A percentile compares a stretch with the other conserved stretches of the same genome.
These are phyloP conservation scores for Tolypocladium inflatum DNA, from an alignment of 2,329 filamentous ascomycete genomes.

Conservation along the genomic window DNA sequence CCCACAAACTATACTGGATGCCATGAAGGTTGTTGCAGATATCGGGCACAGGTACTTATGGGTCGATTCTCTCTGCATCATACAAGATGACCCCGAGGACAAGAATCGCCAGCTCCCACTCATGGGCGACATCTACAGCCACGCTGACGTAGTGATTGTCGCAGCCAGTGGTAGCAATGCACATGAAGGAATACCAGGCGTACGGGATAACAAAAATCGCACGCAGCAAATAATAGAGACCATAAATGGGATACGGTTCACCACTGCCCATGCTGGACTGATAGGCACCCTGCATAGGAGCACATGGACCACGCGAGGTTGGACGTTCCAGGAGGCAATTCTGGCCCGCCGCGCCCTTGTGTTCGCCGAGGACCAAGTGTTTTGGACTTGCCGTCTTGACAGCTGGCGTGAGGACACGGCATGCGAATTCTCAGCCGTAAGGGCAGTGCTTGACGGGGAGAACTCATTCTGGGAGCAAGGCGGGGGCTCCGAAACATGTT, in stretches of 20 bases:
- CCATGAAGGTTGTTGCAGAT: background rate
- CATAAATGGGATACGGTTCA: too few relatives aligned
- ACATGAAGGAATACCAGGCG: too few relatives aligned
- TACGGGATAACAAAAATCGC: too few relatives aligned
- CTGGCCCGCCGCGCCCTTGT: background rate
- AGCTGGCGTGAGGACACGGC: background rate
- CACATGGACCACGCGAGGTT: background rate
- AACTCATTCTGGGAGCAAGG: background rate
- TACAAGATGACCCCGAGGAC: background rate
- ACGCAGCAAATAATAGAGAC: too few relatives aligned
- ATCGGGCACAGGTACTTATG: background rate
- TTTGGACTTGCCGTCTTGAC: background rate
- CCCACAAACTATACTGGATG: background rate
- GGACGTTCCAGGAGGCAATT: background rate
- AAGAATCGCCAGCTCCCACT: too few relatives aligned
- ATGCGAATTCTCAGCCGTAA: background rate
- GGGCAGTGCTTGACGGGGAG: background rate
- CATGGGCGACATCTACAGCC: too few relatives aligned
- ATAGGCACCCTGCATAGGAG: too few relatives aligned
- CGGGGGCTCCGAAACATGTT: background rate
- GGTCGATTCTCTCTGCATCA: background rate
- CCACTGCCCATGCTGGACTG: too few relatives aligned
- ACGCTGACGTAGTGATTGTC: too few relatives aligned
- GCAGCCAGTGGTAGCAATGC: too few relatives aligned
- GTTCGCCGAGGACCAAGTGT: background rate